Conservation (phyloP, 495 filamentous ascomycete species). For the Cercophora samala region DNA sequence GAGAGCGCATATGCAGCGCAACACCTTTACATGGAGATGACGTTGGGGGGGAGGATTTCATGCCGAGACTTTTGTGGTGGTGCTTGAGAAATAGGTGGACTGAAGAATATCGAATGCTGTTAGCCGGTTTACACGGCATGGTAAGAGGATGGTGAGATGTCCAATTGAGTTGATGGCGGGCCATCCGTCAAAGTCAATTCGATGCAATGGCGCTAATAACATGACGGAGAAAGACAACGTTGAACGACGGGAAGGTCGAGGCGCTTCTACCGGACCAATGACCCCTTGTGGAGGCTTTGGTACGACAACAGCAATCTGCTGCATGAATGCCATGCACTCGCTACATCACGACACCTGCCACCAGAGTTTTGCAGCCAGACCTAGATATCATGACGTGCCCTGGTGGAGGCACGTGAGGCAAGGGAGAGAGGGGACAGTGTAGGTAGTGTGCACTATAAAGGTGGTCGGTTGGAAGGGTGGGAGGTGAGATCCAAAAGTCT, state of each 20-base stretch:
- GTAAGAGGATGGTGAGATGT: background rate
- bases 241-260: background rate
- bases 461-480: too few species aligned
- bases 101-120: background rate
- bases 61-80: background rate
- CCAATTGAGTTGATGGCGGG: too few species aligned
- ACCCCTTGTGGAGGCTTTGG: background rate
- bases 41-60: background rate
- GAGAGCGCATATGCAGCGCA: constrained; percentile 6
- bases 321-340: background rate
- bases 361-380: background rate
- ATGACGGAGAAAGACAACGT: background rate
- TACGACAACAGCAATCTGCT: background rate
- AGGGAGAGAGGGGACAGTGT: background rate
- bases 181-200: background rate
- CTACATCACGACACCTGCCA: background rate
- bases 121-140: background rate
- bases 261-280: background rate
- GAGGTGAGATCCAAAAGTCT: background rate
- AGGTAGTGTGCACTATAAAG: too few species aligned
- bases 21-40: background rate
- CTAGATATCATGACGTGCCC: background rate
- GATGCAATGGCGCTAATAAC: background rate
- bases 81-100: too few species aligned
- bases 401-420: background rate